Conservation (phyloP, 768 basidiomycete species). For the Pulveroboletus sp. region DNA sequence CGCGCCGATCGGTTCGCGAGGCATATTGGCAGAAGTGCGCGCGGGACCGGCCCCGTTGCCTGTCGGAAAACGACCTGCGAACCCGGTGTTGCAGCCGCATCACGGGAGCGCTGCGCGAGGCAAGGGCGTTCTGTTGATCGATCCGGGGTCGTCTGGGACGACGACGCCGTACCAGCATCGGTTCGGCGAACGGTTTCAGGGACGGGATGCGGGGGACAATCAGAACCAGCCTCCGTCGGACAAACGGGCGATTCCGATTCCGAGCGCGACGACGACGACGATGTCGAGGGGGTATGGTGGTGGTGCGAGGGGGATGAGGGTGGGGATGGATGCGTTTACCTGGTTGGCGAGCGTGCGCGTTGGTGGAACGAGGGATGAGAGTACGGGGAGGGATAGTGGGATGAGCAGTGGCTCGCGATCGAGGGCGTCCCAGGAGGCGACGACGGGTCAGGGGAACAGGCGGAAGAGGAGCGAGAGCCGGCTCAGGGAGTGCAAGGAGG, state of each 20-base stretch:
- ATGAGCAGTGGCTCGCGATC: constrained; percentile 43
- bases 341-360: constrained; percentile 77
- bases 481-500: constrained; percentile 29
- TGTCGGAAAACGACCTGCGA: constrained; percentile 18
- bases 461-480: constrained; percentile 49
- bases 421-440: constrained; percentile 27
- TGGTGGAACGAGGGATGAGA: constrained; percentile 51
- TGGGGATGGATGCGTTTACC: constrained; percentile 67
- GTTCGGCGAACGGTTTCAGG: too few relatives aligned
- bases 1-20: constrained; percentile 62
- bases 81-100: constrained; percentile 33
- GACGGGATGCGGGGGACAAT: constrained; percentile 5
- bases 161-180: constrained; percentile 35
- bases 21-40: constrained; percentile 68
- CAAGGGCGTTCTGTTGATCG: constrained; percentile 25
- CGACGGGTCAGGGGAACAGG: constrained; percentile 12
- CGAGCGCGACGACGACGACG: constrained; percentile 32
- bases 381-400: constrained; percentile 51
- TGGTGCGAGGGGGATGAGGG: constrained; percentile 47
- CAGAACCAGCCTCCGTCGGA: constrained; percentile 11
- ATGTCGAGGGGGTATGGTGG: constrained; percentile 46
- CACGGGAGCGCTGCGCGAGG: constrained; percentile 32
- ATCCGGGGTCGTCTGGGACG: constrained; percentile 33
- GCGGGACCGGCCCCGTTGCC: constrained; percentile 40
- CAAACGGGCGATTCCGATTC: constrained; percentile 20